Evolutionary conservation across 306 rosid genomes (phyloP).

Genomic region (Rosa chinensis): DNA sequence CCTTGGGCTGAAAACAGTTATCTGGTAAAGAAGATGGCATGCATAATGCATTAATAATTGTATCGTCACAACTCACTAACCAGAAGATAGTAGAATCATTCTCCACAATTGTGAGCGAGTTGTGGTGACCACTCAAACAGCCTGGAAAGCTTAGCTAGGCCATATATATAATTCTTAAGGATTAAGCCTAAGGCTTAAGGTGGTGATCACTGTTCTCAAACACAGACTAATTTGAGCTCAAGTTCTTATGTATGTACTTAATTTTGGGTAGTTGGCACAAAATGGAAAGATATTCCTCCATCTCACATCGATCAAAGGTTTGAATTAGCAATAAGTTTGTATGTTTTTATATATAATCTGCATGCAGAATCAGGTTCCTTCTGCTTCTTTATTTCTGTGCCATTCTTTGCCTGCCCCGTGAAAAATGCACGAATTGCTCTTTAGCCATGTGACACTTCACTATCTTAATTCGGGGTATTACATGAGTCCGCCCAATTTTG

Average conservation of each 20-base stretch:
- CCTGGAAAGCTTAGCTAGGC: slow-evolving; percentile 1
- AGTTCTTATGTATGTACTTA: neutral
- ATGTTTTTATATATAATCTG: neutral
- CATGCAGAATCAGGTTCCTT: neutral
- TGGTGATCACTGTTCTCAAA: neutral
- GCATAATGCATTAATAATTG: neutral
- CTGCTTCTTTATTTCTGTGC: neutral
- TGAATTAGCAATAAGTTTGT: neutral
- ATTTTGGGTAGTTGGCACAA: neutral
- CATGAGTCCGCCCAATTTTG: neutral
- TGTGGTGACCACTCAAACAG: neutral
- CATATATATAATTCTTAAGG: neutral
- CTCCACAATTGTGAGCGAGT: neutral
- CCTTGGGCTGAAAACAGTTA: neutral
- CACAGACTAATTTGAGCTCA: neutral
- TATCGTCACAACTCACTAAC: neutral
- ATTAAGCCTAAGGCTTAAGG: neutral
- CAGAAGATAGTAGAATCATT: neutral
- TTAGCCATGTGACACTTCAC: neutral
- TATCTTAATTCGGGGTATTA: neutral
- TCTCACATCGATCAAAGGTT: neutral
- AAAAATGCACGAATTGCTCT: neutral
- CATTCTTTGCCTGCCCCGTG: neutral
- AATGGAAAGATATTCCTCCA: neutral
- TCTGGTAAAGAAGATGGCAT: neutral